Evolutionary conservation across 371 early-diverging fungal genomes (phyloP).

Genomic region (Neoconidiobolus thromboides): DNA sequence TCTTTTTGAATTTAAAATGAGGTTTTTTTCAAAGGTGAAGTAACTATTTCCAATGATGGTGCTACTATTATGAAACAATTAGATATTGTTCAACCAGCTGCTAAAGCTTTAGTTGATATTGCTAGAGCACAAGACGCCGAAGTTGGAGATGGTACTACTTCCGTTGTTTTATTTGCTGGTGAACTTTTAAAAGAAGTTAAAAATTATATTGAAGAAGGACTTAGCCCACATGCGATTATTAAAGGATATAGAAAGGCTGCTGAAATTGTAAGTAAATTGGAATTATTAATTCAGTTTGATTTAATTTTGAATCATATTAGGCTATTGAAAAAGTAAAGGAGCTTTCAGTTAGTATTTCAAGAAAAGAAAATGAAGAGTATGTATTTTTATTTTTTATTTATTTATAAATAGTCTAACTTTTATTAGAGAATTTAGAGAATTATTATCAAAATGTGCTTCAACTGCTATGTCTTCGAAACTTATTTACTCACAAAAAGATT

Average conservation of each 20-base stretch:
- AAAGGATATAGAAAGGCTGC: conserved; percentile 83
- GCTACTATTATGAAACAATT: conserved; percentile 98
- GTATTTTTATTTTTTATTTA: conserved; percentile 3
- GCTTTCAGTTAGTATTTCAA: conserved; percentile 56
- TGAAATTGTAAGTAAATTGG: conserved; percentile 39
- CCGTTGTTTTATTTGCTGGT: conserved; percentile 94
- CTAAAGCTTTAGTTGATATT: conserved; percentile 93
- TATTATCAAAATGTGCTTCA: conserved; percentile 90
- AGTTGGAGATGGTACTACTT: conserved; percentile 99
- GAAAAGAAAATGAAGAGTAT: conserved; percentile 43
- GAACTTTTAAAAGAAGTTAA: conserved; percentile 93
- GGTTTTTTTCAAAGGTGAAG: conserved; percentile 32
- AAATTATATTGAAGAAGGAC: conserved; percentile 86
- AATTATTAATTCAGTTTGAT: conserved; percentile 3
- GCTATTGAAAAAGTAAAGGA: conserved; percentile 76
- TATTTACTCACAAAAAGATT: conserved; percentile 91
- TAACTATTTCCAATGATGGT: conserved; percentile 99
- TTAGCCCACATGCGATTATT: conserved; percentile 87
- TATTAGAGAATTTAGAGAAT: conserved; percentile 59
- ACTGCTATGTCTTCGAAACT: conserved; percentile 98
- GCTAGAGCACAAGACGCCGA: conserved; percentile 99
- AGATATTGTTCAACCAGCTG: conserved; percentile 98
- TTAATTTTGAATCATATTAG: conserved; percentile 10
- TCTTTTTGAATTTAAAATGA: neutral
- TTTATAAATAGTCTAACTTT: neutral